A percentile compares a stretch with the other conserved stretches of the same genome.
Evolutionary conservation across 2,329 filamentous ascomycete genomes (phyloP).

Genomic region (Hymenoscyphus salicellus): DNA sequence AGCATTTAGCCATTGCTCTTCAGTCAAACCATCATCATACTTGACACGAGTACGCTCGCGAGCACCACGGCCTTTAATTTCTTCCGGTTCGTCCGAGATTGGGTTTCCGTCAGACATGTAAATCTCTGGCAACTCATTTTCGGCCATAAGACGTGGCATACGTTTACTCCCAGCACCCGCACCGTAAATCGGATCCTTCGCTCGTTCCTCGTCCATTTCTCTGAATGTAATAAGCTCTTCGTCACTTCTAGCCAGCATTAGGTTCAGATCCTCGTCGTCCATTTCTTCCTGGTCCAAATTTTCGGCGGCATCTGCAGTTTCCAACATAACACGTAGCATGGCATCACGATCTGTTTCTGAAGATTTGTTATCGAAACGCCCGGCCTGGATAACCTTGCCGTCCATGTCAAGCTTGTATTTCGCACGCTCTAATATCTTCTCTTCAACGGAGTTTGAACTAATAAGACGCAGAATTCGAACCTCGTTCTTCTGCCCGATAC

Average conservation of each 20-base stretch:
- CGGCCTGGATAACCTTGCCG: slow-evolving; percentile 97
- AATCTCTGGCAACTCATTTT: slow-evolving; percentile 88
- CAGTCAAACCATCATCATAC: slow-evolving; percentile 95
- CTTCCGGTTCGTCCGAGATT: slow-evolving; percentile 73
- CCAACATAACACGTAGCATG: slow-evolving; percentile 88
- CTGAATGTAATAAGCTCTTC: slow-evolving; percentile 77
- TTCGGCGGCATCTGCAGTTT: slow-evolving; percentile 71
- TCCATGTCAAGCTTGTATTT: slow-evolving; percentile 99
- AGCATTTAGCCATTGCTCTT: slow-evolving; percentile 98
- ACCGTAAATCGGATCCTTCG: slow-evolving; percentile 67
- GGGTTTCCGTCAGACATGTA: slow-evolving; percentile 86
- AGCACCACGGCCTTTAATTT: slow-evolving; percentile 80
- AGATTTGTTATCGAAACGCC: slow-evolving; percentile 99
- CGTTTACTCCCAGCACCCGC: slow-evolving; percentile 58
- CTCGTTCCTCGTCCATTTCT: slow-evolving; percentile 74
- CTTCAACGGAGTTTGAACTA: slow-evolving; percentile 94
- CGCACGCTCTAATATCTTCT: slow-evolving; percentile 95
- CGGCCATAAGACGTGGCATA: slow-evolving; percentile 76
- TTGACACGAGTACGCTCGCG: slow-evolving; percentile 91
- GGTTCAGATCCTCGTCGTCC: slow-evolving; percentile 96
- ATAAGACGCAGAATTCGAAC: slow-evolving; percentile 94
- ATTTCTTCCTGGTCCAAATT: slow-evolving; percentile 85
- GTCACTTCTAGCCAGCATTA: slow-evolving; percentile 87
- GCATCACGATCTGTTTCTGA: slow-evolving; percentile 98
- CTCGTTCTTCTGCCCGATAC: slow-evolving; percentile 99